Percentiles rank a stretch among this genome's conserved stretches.
phyloP scores from a whole-genome alignment of 2,329 filamentous ascomycete species.

The Neurospora sp. region DNA sequence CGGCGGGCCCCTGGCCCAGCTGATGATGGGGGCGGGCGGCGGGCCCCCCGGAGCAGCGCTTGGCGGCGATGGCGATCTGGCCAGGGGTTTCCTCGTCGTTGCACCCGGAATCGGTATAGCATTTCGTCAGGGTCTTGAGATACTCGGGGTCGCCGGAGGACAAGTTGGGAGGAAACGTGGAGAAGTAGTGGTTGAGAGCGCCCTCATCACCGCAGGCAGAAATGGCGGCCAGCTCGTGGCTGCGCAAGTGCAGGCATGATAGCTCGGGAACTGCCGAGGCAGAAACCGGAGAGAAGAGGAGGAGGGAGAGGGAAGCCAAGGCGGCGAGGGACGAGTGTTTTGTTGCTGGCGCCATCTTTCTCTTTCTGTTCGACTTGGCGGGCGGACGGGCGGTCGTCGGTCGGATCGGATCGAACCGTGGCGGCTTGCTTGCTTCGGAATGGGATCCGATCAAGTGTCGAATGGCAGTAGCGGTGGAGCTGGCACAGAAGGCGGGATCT shows the following conservation, averaged over 20 bases:
- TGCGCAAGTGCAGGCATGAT: slow-evolving; percentile 32
- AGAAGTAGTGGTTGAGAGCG: slow-evolving; percentile 34
- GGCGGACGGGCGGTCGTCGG: background rate
- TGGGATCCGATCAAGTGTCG: background rate
- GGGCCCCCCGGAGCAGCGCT: slow-evolving; percentile 4
- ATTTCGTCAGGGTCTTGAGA: slow-evolving; percentile 14
- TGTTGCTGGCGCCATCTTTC: background rate
- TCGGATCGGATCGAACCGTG: background rate
- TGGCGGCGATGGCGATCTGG: slow-evolving; percentile 17
- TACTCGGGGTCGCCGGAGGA: slow-evolving; percentile 18
- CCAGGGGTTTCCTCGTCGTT: slow-evolving; percentile 22
- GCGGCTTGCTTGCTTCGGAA: background rate
- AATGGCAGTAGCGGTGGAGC: background rate
- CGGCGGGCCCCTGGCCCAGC: background rate
- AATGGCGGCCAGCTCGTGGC: slow-evolving; percentile 28
- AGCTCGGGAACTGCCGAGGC: slow-evolving; percentile 21
- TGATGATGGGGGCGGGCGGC: background rate
- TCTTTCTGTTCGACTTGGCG: background rate
- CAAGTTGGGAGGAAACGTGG: slow-evolving; percentile 11
- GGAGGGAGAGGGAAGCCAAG: slow-evolving; percentile 17
- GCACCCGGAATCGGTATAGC: slow-evolving; percentile 29
- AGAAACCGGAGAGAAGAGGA: slow-evolving; percentile 26
- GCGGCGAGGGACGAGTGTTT: background rate
- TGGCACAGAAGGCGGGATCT: background rate
- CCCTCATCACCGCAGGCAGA: slow-evolving; percentile 35